Percentiles rank a stretch among this genome's conserved stretches.
Conservation (phyloP, 495 filamentous ascomycete genomes). For the Annulohypoxylon maeteangense region DNA sequence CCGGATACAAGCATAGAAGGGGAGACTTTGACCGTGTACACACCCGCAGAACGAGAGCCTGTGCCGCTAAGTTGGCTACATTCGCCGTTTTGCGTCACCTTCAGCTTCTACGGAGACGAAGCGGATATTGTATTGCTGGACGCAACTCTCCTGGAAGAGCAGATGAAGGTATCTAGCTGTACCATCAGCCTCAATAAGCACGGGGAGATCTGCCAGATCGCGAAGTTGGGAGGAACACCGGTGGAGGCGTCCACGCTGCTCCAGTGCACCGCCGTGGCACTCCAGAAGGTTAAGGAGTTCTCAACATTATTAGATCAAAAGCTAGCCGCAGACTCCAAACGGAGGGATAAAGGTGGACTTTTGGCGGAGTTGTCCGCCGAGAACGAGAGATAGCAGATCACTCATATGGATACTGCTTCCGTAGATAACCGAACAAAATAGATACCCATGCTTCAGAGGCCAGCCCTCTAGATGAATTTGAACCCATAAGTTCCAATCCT, state of each 20-base stretch:
- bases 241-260: conserved; percentile 81
- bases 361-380: conserved; percentile 84
- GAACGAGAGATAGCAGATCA: conserved; percentile 69
- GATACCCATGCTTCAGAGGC: conserved; percentile 46
- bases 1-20: conserved; percentile 87
- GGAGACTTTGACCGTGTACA: conserved; percentile 82
- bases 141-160: conserved; percentile 84
- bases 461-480: conserved; percentile 30
- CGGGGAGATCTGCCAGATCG: conserved; percentile 91
- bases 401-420: conserved; percentile 5
- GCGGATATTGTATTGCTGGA: conserved; percentile 75
- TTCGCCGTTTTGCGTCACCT: conserved; percentile 86
- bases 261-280: conserved; percentile 72
- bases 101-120: conserved; percentile 79
- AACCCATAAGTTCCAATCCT: conserved; percentile 30
- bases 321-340: conserved; percentile 78
- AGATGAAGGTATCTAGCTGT: conserved; percentile 82
- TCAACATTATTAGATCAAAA: conserved; percentile 73
- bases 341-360: conserved; percentile 78
- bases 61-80: conserved; percentile 90
- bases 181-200: conserved; percentile 87
- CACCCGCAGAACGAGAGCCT: conserved; percentile 84
- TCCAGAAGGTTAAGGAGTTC: conserved; percentile 82
- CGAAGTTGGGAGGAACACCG: conserved; percentile 84
- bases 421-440: conserved; percentile 29